phyloP scores from a whole-genome alignment of 2,329 filamentous ascomycete genomes.

The Colletotrichum trifolii region DNA sequence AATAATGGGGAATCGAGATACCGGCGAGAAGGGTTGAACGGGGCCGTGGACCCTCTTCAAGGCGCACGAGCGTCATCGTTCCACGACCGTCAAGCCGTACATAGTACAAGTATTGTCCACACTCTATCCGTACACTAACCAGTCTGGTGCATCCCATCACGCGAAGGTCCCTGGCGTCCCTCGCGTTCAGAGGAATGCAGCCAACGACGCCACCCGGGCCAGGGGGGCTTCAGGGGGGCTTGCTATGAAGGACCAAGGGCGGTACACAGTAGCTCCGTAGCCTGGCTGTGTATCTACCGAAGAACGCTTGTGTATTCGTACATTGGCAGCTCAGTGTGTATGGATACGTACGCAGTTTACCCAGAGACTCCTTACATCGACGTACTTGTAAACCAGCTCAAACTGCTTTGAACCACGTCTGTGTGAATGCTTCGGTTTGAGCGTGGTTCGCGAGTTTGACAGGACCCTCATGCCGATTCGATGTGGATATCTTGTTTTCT shows the following conservation, averaged over 20 bases:
- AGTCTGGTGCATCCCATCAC: conserved; percentile 24
- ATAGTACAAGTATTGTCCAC: too few species aligned
- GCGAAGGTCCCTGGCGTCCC: conserved; percentile 14
- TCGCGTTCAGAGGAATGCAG: conserved; percentile 32
- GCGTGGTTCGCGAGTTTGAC: too few species aligned
- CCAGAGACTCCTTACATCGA: too few species aligned
- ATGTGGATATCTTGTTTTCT: too few species aligned
- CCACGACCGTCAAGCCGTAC: conserved; percentile 27
- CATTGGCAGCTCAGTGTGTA: conserved; percentile 7
- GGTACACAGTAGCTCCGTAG: conserved; percentile 25
- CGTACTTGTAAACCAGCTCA: too few species aligned
- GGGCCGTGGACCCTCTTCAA: conserved; percentile 37
- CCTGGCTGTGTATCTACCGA: conserved; percentile 26
- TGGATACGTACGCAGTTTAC: too few species aligned
- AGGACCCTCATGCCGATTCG: too few species aligned
- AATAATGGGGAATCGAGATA: conserved; percentile 37
- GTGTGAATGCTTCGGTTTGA: too few species aligned
- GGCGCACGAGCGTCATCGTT: conserved; percentile 36
- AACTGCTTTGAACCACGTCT: too few species aligned
- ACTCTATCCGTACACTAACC: neutral
- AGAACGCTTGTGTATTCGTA: too few species aligned
- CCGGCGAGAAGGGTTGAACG: conserved; percentile 38
- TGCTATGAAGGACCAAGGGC: conserved; percentile 15
- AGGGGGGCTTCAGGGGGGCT: neutral
- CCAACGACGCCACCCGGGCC: conserved; percentile 25